Evolutionary conservation across 257 asterid genomes (phyloP).

Genomic region (Fraxinus pennsylvanica): DNA sequence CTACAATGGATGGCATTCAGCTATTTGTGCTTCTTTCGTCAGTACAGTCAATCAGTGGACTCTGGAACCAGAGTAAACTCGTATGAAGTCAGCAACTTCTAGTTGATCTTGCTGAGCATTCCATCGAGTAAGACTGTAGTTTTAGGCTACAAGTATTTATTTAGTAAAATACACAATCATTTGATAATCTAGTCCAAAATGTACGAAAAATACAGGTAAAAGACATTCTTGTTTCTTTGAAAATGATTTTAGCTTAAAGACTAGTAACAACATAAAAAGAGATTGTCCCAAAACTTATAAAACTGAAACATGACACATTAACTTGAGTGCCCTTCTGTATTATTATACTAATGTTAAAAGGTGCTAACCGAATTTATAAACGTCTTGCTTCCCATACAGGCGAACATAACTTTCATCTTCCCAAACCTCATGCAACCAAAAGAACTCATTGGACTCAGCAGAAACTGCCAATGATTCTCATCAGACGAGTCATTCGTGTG

Average conservation of each 20-base stretch:
- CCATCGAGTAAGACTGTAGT: too few species aligned
- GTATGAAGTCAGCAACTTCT: not conserved
- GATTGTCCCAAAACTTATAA: not conserved
- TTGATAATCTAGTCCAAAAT: not conserved
- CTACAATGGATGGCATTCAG: constrained; percentile 74
- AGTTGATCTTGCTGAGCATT: not conserved
- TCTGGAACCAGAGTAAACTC: constrained; percentile 9
- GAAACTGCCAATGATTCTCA: too few species aligned
- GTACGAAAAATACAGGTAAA: not conserved
- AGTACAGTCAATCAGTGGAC: not conserved
- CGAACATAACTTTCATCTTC: constrained; percentile 32
- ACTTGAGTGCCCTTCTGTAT: not conserved
- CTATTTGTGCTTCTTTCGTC: constrained; percentile 64
- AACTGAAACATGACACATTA: not conserved
- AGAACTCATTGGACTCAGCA: not conserved
- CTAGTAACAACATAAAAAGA: not conserved
- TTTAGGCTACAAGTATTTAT: not conserved
- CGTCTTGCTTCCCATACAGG: not conserved
- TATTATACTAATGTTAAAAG: not conserved
- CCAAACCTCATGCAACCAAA: constrained; percentile 2
- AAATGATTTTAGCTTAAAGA: not conserved
- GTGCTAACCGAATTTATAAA: not conserved
- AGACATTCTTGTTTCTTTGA: not conserved
- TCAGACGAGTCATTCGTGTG: not conserved
- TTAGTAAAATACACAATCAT: not conserved